Evolutionary conservation across 208 protist species (phyloP).

Genomic region (Acanthamoeba triangularis): DNA sequence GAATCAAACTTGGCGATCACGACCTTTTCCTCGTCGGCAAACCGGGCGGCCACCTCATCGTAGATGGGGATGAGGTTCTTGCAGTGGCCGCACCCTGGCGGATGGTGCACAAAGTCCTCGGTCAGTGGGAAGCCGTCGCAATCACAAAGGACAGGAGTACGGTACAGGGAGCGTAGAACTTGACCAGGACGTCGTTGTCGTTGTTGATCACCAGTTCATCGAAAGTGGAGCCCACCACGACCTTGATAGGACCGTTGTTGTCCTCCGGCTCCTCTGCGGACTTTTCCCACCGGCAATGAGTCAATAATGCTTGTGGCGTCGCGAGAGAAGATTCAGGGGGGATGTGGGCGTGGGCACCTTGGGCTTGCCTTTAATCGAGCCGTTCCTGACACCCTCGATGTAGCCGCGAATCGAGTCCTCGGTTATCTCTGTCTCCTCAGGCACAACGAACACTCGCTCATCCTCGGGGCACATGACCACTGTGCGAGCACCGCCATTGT

Average conservation of each 20-base stretch:
- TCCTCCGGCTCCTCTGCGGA: slow-evolving; percentile 81
- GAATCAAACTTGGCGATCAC: slow-evolving; percentile 89
- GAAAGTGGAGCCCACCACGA: slow-evolving; percentile 81
- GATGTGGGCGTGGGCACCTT: no score
- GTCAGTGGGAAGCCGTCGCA: not conserved
- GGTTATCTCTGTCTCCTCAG: not conserved
- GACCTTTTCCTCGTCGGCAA: slow-evolving; percentile 78
- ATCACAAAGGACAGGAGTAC: no score
- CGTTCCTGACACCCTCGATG: slow-evolving; percentile 6
- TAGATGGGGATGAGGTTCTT: slow-evolving; percentile 82
- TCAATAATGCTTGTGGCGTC: no score
- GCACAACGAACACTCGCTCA: not conserved
- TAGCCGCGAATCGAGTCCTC: not conserved
- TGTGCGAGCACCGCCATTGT: not conserved
- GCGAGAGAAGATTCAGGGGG: no score
- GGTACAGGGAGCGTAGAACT: slow-evolving; percentile 95
- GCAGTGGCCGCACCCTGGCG: slow-evolving; percentile 96
- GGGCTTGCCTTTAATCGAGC: not conserved
- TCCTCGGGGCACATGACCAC: not conserved
- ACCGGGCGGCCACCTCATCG: slow-evolving; percentile 83
- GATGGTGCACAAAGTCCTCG: not conserved
- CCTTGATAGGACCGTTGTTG: slow-evolving; percentile 70
- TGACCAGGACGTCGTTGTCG: slow-evolving; percentile 90
- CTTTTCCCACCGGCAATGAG: not conserved
- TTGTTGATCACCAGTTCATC: slow-evolving; percentile 80